Conservation (phyloP, 805 yeast species). For the Pichia insulana region DNA sequence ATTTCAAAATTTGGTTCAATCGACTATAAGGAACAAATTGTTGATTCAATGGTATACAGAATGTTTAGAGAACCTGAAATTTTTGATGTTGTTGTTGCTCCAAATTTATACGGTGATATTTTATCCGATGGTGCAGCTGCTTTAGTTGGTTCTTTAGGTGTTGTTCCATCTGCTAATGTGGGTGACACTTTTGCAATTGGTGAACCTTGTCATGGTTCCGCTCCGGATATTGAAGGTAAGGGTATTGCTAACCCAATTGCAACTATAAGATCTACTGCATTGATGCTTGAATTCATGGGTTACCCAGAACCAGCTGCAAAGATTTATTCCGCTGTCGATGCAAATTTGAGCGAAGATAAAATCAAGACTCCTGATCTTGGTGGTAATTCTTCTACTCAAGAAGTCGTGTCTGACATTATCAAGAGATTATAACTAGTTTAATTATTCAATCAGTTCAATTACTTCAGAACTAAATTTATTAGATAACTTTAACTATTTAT, state of each 20-base stretch:
- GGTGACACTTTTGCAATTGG: constrained; percentile 96
- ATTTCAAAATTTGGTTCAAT: constrained; percentile 50
- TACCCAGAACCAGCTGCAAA: constrained; percentile 81
- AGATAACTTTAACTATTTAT: no score
- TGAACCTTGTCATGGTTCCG: constrained; percentile 99
- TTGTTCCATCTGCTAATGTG: constrained; percentile 96
- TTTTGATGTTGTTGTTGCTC: constrained; percentile 97
- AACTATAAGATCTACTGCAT: constrained; percentile 93
- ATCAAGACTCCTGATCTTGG: constrained; percentile 92
- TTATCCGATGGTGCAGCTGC: constrained; percentile 98
- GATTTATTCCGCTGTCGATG: constrained; percentile 91
- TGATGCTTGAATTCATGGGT: constrained; percentile 96
- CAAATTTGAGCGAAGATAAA: constrained; percentile 71
- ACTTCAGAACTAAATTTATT: neutral
- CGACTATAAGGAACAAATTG: constrained; percentile 87
- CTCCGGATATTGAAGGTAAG: constrained; percentile 96
- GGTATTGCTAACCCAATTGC: constrained; percentile 96
- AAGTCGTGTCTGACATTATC: constrained; percentile 80
- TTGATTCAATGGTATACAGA: constrained; percentile 98
- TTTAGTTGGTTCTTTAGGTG: constrained; percentile 93
- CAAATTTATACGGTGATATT: constrained; percentile 96
- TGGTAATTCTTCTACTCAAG: constrained; percentile 78
- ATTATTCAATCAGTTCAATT: neutral
- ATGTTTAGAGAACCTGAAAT: constrained; percentile 97
- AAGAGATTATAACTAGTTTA: constrained; percentile 32